phyloP scores from a whole-genome alignment of 768 basidiomycete species.

The Russula sp. region DNA sequence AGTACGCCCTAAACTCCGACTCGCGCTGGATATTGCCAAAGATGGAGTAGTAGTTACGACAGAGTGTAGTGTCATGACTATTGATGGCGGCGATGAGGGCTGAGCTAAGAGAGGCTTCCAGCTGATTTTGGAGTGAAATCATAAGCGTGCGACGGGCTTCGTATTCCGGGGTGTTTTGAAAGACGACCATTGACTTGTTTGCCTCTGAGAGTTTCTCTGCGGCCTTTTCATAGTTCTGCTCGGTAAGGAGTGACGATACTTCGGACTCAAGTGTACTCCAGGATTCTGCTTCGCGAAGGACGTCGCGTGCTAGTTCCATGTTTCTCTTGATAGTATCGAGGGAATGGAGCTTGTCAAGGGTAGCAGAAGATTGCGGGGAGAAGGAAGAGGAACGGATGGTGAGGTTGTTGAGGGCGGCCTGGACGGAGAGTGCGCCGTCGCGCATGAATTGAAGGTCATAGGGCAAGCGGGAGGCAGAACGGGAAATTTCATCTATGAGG shows the following conservation, averaged over 20 bases:
- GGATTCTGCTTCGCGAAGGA: constrained; percentile 89
- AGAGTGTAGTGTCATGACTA: constrained; percentile 62
- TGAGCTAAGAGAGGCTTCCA: constrained; percentile 88
- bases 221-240: constrained; percentile 77
- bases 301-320: constrained; percentile 87
- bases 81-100: constrained; percentile 84
- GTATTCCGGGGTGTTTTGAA: constrained; percentile 88
- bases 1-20: constrained; percentile 89
- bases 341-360: constrained; percentile 69
- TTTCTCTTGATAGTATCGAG: constrained; percentile 77
- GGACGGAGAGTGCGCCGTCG: constrained; percentile 77
- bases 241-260: constrained; percentile 74
- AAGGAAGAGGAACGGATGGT: constrained; percentile 48
- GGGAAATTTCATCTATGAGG: constrained; percentile 87
- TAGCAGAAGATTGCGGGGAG: constrained; percentile 50
- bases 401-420: constrained; percentile 55
- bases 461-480: constrained; percentile 81
- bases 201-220: constrained; percentile 91
- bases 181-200: constrained; percentile 80
- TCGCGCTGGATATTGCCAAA: constrained; percentile 90
- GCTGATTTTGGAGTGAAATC: constrained; percentile 90
- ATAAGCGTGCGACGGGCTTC: constrained; percentile 79
- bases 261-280: constrained; percentile 96
- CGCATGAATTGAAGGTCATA: constrained; percentile 98
- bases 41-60: constrained; percentile 74